Evolutionary conservation across 345 rosid species (phyloP).

Genomic region (Zanthoxylum bungeanum): DNA sequence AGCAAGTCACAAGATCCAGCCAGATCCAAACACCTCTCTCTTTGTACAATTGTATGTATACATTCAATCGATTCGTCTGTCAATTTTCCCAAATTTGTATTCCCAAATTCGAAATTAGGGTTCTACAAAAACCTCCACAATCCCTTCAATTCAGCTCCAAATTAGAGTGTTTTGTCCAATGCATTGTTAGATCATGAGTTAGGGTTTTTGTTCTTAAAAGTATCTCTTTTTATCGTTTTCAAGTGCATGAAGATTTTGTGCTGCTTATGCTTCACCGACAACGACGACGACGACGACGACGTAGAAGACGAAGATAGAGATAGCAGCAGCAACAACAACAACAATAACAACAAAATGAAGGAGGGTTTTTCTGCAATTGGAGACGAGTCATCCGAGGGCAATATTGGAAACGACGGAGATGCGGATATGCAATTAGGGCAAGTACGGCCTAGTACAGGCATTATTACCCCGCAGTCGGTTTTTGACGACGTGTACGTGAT

Average conservation of each 20-base stretch:
- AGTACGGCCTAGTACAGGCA: background rate
- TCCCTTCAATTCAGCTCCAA: conserved; percentile 13
- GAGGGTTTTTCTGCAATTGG: conserved; percentile 32
- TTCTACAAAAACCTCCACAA: background rate
- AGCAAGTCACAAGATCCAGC: conserved; percentile 33
- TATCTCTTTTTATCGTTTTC: conserved; percentile 7
- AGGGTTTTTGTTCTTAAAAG: conserved; percentile 30
- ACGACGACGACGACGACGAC: conserved; percentile 28
- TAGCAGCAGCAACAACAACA: no score
- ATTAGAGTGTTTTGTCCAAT: conserved; percentile 26
- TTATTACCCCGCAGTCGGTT: conserved; percentile 15
- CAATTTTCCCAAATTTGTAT: background rate
- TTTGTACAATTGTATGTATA: background rate
- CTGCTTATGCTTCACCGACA: conserved; percentile 58
- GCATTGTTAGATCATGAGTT: conserved; percentile 50
- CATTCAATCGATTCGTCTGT: conserved; percentile 13
- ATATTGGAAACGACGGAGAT: conserved; percentile 17
- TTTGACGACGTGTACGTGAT: conserved; percentile 36
- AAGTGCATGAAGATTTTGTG: conserved; percentile 94
- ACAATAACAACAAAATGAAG: conserved; percentile 26
- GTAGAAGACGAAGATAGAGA: background rate
- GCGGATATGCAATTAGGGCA: conserved; percentile 1
- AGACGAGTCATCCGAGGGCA: conserved; percentile 29
- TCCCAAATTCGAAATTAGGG: conserved; percentile 4
- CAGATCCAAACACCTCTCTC: conserved; percentile 31